Percentiles rank a stretch among this genome's conserved stretches.
phyloP scores from a whole-genome alignment of 179 eudicot species.

The Beta corolliflora region DNA sequence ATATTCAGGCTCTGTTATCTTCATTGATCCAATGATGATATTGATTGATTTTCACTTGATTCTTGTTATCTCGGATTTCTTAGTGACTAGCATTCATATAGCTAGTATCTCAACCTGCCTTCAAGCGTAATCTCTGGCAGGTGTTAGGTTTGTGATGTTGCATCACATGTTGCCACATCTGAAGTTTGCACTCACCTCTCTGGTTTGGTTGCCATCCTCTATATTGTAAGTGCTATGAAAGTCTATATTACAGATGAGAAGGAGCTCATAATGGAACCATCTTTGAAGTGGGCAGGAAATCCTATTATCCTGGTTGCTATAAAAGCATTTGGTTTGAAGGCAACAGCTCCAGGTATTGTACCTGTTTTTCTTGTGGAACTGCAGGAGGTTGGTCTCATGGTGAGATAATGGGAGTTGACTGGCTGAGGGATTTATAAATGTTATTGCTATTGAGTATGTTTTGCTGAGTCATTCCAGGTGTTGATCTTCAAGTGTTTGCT shows the following conservation, averaged over 20 bases:
- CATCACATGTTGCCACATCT: not conserved
- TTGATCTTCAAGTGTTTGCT: conserved; percentile 91
- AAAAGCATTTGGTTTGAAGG: conserved; percentile 82
- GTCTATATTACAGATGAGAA: conserved; percentile 82
- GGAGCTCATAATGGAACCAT: conserved; percentile 92
- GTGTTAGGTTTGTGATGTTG: not conserved
- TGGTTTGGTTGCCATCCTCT: not conserved
- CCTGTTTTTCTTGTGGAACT: conserved; percentile 2
- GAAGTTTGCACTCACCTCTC: not conserved
- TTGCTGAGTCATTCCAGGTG: conserved; percentile 51
- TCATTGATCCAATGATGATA: not conserved
- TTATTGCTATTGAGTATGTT: not conserved
- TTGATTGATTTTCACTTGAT: not conserved
- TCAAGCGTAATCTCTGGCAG: not conserved
- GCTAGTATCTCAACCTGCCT: not conserved
- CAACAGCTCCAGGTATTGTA: conserved; percentile 73
- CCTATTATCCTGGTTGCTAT: conserved; percentile 68
- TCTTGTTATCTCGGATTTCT: not conserved
- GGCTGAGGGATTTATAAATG: not conserved
- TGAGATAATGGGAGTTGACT: not conserved
- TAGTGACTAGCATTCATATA: not conserved
- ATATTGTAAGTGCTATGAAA: conserved; percentile 77
- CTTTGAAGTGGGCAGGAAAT: conserved; percentile 92
- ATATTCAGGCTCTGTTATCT: not conserved
- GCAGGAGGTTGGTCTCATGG: not conserved